Evolutionary conservation across 768 basidiomycete species (phyloP).

Genomic region (Omphalotus guepiniiformis): DNA sequence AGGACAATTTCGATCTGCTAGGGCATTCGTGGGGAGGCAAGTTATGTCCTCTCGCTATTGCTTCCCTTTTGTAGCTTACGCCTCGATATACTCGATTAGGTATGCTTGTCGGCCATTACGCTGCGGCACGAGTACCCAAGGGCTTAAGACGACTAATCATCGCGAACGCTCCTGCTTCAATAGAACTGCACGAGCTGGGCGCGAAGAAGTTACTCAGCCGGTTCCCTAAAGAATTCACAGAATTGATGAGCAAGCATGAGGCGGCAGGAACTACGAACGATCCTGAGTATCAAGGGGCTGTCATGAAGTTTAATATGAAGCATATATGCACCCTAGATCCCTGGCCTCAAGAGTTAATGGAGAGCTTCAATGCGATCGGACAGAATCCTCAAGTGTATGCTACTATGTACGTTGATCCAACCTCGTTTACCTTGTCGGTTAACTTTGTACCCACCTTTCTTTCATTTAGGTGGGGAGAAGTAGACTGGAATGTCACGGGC

Average conservation of each 20-base stretch:
- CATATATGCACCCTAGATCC: slow-evolving; percentile 4
- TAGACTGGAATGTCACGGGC: too few relatives aligned
- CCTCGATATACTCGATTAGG: background rate
- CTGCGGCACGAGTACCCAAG: background rate
- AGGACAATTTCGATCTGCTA: slow-evolving; percentile 39
- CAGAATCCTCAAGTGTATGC: too few relatives aligned
- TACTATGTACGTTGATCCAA: too few relatives aligned
- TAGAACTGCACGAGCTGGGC: background rate
- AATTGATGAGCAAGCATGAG: slow-evolving; percentile 1
- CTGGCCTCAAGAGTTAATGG: background rate
- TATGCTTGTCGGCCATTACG: background rate
- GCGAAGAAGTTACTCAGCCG: background rate
- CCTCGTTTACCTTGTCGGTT: too few relatives aligned
- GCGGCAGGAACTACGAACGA: background rate
- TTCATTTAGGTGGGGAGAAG: too few relatives aligned
- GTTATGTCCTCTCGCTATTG: background rate
- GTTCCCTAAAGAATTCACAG: background rate
- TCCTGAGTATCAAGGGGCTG: background rate
- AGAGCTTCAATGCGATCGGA: too few relatives aligned
- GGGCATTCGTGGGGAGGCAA: background rate
- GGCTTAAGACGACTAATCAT: background rate
- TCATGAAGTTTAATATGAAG: background rate
- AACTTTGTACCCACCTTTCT: too few relatives aligned
- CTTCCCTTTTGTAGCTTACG: slow-evolving; percentile 21
- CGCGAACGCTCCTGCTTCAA: background rate